Base-by-base conservation (phyloP, 257 asterid genomes). In the Primulina eburnea region DNA sequence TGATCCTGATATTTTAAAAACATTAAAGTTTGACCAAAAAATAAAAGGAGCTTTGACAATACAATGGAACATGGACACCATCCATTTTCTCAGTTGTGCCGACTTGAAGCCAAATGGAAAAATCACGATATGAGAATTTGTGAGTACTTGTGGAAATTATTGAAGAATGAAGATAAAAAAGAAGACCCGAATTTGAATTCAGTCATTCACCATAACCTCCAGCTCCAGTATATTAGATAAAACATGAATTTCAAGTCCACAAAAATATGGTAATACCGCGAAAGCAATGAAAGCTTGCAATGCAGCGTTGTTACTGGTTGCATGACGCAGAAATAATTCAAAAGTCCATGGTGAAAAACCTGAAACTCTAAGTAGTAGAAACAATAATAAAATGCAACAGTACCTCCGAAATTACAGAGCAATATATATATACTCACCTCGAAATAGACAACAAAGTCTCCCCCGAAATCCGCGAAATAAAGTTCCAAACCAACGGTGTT, bases 361-460 rank as follows among this genome's bases (percentile, higher is more conserved):
- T 64, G 26, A 56, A 55, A 55, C 21, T 24, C 70, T 57, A 71
- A 74, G 30, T 65, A 68, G 71, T 21, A 73, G 60, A 71, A 17
- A 71, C 28, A 34, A 56, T 63, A 59, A 79, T 57, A 34, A 35
- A 34, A 62, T 40, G 79, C 30, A 70, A 33, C 28, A 82, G 57
- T 80, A 87, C 99, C 97, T 89, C 99, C 97, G 87, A 16, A 4
- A 16, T 47, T 2, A 47, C 7, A 50, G 56, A 50, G 2, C 56
- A 50, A 16, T 4, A 50, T 50, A 50, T 50, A 50, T 4, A 50
- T 50, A 50, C 56, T 50, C 20, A 16, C 56, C 56, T 17, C 20
- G 56, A 50, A 50, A 16, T 50, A 50, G 20, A 50, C 20, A 14
- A 50, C 16, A 43, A 43, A 9, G 1, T 14, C 20, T 6, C 20